Percentiles rank a stretch among this genome's conserved stretches.
Conservation (phyloP, 2,329 filamentous ascomycete genomes). For the Fusarium sp. region DNA sequence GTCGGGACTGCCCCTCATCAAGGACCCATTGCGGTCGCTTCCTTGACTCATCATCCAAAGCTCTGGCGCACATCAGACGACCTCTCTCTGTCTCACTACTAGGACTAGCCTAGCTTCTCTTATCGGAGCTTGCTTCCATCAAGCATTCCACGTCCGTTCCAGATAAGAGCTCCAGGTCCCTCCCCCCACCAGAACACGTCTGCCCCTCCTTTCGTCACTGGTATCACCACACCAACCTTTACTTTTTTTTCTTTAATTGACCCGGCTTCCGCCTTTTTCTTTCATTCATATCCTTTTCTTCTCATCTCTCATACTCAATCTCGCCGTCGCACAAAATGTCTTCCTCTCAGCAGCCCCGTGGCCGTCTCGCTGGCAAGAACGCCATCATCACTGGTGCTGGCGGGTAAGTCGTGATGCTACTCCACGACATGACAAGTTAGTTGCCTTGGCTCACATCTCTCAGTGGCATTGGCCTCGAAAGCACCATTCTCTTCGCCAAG, state of each 20-base stretch:
- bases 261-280: conserved; percentile 7
- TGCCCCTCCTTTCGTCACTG: neutral
- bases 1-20: conserved; percentile 26
- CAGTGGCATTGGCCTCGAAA: conserved; percentile 94
- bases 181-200: conserved; percentile 1
- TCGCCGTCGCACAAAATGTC: conserved; percentile 41
- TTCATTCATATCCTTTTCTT: neutral
- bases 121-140: conserved; percentile 34
- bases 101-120: neutral
- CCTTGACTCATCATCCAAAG: conserved; percentile 8
- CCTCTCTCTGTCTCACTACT: neutral
- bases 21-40: conserved; percentile 1
- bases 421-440: neutral
- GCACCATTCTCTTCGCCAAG: conserved; percentile 85
- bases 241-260: conserved; percentile 9
- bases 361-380: conserved; percentile 70
- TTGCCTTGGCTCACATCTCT: conserved; percentile 7
- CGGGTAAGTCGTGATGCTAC: conserved; percentile 69
- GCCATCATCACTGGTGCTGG: conserved; percentile 84
- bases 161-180: conserved; percentile 27
- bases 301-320: conserved; percentile 12
- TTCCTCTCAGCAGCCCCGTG: conserved; percentile 44
- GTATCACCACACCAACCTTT: conserved; percentile 21
- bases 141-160: neutral
- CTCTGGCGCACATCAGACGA: conserved; percentile 25